Evolutionary conservation across 352 stramenopile genomes (phyloP).

Genomic region (Globisporangium perplexum): DNA sequence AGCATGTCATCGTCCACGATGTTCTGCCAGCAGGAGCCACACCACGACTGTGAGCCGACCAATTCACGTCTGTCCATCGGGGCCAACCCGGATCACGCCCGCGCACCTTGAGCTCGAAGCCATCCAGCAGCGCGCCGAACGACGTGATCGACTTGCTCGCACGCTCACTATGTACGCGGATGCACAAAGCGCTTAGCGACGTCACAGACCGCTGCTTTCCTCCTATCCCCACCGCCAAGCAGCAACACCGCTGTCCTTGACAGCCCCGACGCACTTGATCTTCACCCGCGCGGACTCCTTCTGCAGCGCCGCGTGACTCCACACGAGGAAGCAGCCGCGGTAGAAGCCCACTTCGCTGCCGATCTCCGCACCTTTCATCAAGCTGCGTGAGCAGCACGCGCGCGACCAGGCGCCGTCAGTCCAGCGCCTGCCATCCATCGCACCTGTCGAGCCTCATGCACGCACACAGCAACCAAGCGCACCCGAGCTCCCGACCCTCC

Average conservation of each 20-base stretch:
- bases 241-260: neutral
- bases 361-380: conserved; percentile 74
- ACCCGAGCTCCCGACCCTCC: conserved; percentile 75
- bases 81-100: neutral
- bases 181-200: conserved; percentile 4
- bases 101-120: conserved; percentile 62
- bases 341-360: conserved; percentile 83
- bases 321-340: conserved; percentile 67
- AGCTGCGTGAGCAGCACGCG: neutral
- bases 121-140: conserved; percentile 45
- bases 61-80: too few species aligned
- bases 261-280: conserved; percentile 14
- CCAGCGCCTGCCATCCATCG: too few species aligned
- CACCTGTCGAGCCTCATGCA: too few species aligned
- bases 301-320: conserved; percentile 45
- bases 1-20: conserved; percentile 75
- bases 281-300: conserved; percentile 23
- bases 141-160: conserved; percentile 54
- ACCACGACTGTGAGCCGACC: neutral
- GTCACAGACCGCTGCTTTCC: too few species aligned
- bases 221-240: neutral
- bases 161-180: conserved; percentile 23
- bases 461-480: conserved; percentile 10
- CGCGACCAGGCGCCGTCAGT: too few species aligned
- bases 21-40: conserved; percentile 32